Evolutionary conservation across 1,139 yeast species (phyloP), one percentile per base, ranked within the genome.

Genomic region (Geotrichum klebahnii): DNA sequence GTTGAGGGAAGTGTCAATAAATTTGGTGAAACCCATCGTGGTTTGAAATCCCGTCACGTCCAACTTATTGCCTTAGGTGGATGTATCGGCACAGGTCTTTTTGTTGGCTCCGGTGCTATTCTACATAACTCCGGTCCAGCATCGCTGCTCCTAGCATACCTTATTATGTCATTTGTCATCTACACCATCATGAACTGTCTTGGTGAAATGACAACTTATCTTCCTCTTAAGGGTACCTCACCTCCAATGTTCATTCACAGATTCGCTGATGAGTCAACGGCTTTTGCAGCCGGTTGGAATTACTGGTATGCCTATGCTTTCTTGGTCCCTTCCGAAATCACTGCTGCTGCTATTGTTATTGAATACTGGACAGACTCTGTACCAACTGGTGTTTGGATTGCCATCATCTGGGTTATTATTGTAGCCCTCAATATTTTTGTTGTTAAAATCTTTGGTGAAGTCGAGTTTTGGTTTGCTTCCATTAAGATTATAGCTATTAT

Each of bases 241-340:
- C 61, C 67, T 2, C 60, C 64, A 12, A 52, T 54, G 55, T 61
- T 58, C 44, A 53, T 61, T 37, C 58, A 58, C 19, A 48, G 89
- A 62, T 85, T 85, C 73, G 61, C 62, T 8, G 61, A 60, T 28
- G 56, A 58, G 24, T 58, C 66, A 78, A 70, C 84, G 52, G 94
- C 95, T 56, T 87, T 85, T 52, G 81, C 94, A 43, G 81, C 82
- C 60, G 94, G 92, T 51, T 86, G 87, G 79, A 75, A 80, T 69
- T 88, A 87, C 67, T 85, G 92, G 90, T 85, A 84, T 67, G 79
- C 85, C 19, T 86, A 94, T 92, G 87, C 95, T 1, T 84, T 79
- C 68, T 87, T 95, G 5, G 79, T 86, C 54, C 63, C 63, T 12
- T 57, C 60, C 1, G 96, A 87, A 68, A 72, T 87, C 52, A 82